These are phyloP conservation scores for Leccinellum albellum DNA, from an alignment of 768 basidiomycete genomes.

Conservation along the genomic window DNA sequence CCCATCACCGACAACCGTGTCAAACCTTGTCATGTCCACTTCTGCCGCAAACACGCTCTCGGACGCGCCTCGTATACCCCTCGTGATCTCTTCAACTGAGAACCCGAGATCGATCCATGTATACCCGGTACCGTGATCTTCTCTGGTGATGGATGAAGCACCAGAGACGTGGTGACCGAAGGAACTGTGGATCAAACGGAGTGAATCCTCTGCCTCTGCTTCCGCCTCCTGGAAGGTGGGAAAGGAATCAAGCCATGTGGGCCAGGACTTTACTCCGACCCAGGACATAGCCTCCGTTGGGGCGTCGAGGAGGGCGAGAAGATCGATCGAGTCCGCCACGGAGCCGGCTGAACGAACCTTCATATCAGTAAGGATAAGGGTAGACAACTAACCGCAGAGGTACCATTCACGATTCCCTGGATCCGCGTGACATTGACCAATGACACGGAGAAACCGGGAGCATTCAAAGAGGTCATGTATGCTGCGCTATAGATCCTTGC, in stretches of 20 bases:
- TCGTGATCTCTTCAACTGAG: constrained; percentile 7
- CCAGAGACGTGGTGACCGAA: background rate
- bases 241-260: background rate
- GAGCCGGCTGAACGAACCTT: constrained; percentile 8
- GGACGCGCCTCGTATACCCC: constrained; percentile 32
- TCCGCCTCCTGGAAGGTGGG: background rate
- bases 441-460: constrained; percentile 56
- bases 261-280: constrained; percentile 37
- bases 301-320: constrained; percentile 39
- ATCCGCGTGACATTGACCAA: constrained; percentile 43
- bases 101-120: constrained; percentile 11
- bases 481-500: constrained; percentile 43
- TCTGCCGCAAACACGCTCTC: constrained; percentile 42
- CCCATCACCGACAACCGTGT: constrained; percentile 61
- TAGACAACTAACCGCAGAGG: background rate
- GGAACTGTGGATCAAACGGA: constrained; percentile 1
- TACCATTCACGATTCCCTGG: constrained; percentile 13
- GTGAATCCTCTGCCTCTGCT: constrained; percentile 2
- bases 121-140: background rate
- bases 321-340: constrained; percentile 10
- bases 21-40: constrained; percentile 52
- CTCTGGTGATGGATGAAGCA: background rate
- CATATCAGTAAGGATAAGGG: background rate
- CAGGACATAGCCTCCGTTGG: constrained; percentile 42
- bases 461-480: constrained; percentile 60